phyloP scores from a whole-genome alignment of 1,139 yeast genomes.

The Taphrina flavorubra region DNA sequence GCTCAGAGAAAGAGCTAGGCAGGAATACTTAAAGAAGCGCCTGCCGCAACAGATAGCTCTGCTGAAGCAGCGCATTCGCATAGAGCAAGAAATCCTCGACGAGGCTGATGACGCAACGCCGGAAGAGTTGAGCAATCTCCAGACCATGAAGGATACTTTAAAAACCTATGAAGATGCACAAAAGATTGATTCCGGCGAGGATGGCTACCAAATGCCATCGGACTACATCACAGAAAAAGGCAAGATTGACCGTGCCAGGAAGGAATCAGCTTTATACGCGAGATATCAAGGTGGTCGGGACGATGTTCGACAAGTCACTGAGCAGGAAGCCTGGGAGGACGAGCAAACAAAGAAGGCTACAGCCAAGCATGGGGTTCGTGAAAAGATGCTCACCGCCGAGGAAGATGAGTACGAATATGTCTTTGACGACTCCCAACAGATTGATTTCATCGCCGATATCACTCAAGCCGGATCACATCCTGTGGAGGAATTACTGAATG shows the following conservation, averaged over 20 bases:
- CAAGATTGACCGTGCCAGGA: constrained; percentile 60
- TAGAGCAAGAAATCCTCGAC: constrained; percentile 56
- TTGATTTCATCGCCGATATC: constrained; percentile 64
- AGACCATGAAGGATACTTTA: constrained; percentile 59
- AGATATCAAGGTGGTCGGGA: constrained; percentile 50
- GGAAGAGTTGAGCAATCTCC: constrained; percentile 61
- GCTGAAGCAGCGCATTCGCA: constrained; percentile 58
- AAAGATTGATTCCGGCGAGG: constrained; percentile 51
- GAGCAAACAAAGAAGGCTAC: constrained; percentile 64
- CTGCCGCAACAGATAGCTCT: constrained; percentile 58
- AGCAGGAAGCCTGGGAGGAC: constrained; percentile 66
- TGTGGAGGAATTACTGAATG: constrained; percentile 48
- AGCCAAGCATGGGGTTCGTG: constrained; percentile 25
- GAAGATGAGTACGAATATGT: constrained; percentile 73
- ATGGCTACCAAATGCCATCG: constrained; percentile 62
- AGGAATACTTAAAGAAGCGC: constrained; percentile 58
- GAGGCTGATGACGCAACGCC: constrained; percentile 57
- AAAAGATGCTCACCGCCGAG: constrained; percentile 46
- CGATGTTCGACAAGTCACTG: constrained; percentile 48
- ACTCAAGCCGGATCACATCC: constrained; percentile 33
- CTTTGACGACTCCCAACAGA: constrained; percentile 76
- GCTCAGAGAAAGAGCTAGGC: constrained; percentile 59
- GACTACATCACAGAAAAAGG: constrained; percentile 63
- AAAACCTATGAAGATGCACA: constrained; percentile 56
- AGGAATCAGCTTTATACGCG: constrained; percentile 55